These are phyloP conservation scores for Fusarium tuaranense DNA, from an alignment of 2,329 filamentous ascomycete species.

Conservation along the genomic window DNA sequence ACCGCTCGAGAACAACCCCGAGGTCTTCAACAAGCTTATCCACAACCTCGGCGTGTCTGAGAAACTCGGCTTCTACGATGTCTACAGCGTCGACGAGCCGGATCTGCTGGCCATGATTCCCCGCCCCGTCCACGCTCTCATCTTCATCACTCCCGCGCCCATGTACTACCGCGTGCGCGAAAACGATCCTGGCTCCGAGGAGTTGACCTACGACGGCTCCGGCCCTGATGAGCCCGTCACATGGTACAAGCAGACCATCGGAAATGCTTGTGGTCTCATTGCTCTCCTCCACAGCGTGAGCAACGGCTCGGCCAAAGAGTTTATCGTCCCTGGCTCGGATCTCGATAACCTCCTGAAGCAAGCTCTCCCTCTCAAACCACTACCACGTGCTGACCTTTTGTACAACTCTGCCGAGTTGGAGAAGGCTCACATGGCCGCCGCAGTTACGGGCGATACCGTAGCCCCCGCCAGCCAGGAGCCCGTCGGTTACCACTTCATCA, in stretches of 20 bases:
- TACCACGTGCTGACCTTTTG: slow-evolving; percentile 73
- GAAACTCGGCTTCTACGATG: slow-evolving; percentile 80
- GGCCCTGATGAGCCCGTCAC: slow-evolving; percentile 71
- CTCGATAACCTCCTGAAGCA: slow-evolving; percentile 70
- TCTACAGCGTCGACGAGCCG: slow-evolving; percentile 83
- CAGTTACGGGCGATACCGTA: slow-evolving; percentile 73
- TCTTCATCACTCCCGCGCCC: slow-evolving; percentile 79
- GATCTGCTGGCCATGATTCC: slow-evolving; percentile 78
- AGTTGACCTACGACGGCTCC: slow-evolving; percentile 48
- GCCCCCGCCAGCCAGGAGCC: slow-evolving; percentile 71
- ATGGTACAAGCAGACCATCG: slow-evolving; percentile 90
- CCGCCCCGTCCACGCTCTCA: slow-evolving; percentile 79
- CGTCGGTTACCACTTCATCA: slow-evolving; percentile 82
- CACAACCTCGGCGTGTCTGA: slow-evolving; percentile 77
- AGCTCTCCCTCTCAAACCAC: slow-evolving; percentile 71
- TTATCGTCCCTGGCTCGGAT: slow-evolving; percentile 65
- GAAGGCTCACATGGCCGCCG: slow-evolving; percentile 78
- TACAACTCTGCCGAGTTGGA: slow-evolving; percentile 79
- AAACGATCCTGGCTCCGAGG: slow-evolving; percentile 35
- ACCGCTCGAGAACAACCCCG: slow-evolving; percentile 73
- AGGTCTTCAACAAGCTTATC: slow-evolving; percentile 80
- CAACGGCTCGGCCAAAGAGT: slow-evolving; percentile 72
- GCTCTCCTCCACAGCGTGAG: slow-evolving; percentile 79
- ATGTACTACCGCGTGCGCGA: slow-evolving; percentile 60
- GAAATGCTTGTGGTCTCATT: slow-evolving; percentile 84